Base-by-base conservation (phyloP, 2,329 filamentous ascomycete genomes). In the Zopfia rhizophila region DNA sequence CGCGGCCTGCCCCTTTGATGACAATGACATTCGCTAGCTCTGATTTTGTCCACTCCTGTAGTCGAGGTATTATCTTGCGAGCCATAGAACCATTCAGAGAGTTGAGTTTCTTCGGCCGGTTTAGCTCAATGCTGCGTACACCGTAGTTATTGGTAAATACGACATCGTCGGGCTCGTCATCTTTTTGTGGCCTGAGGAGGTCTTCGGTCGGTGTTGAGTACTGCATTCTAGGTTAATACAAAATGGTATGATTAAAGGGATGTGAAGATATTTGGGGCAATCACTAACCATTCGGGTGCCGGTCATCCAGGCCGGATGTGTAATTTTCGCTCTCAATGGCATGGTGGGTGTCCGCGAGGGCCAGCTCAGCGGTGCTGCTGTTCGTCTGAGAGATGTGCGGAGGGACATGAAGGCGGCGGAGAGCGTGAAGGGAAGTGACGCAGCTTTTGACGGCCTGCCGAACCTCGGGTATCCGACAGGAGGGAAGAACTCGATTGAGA, bases 1-100 rank as follows among this genome's bases (percentile, higher is more conserved):
- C 90, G 25, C 86, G 81, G 12, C 94, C 95, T 17, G 89, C 84
- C 52, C 94, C 94, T 74, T 96, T 96, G 72, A 99, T 87, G 58
- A 99, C 83, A 45, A 99, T 78, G 5, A 97, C 85, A 72, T 96
- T 96, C 44, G 94, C 92, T 76, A 99, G 81, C 67, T 96, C 88
- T 19, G 93, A 97, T 75, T 95, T 94, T 65, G 90, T 85, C 92
- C 92, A 99, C 79, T 97, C 93, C 66, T 90, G 80, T 66, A 99
- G 73, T 45, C 94, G 84, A 16, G 93, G 92, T 33, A 91, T 78
- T 61, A 99, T 97, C 78, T 99, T 97, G 63, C 90, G 85, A 53
- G 88, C 89, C 95, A 99, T 99, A 46, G 92, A 97, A 39, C 82
- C 89, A 72, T 95, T 92, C 58, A 99, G 84, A 18, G 93, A 89